Percentiles rank a stretch among this genome's conserved stretches.
Conservation (phyloP, 495 filamentous ascomycete species). For the Talaromyces trachyspermus region DNA sequence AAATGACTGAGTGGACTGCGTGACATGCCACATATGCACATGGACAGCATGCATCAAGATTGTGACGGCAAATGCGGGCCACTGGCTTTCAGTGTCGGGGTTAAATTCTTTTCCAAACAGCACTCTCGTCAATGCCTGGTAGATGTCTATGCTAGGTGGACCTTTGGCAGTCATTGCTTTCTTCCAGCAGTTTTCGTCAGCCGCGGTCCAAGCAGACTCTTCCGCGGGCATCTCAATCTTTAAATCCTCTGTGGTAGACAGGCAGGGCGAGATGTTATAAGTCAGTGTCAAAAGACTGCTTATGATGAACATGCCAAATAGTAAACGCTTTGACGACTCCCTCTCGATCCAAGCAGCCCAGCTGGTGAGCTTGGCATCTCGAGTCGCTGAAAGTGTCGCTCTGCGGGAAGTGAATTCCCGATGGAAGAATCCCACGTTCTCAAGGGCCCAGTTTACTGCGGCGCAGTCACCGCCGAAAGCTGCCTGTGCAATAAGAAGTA, state of each 20-base stretch:
- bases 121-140: slow-evolving; percentile 5
- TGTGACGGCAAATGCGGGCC: slow-evolving; percentile 8
- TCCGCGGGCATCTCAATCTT: slow-evolving; percentile 7
- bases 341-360: slow-evolving; percentile 5
- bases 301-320: slow-evolving; percentile 9
- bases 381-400: neutral
- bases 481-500: slow-evolving; percentile 3
- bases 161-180: slow-evolving; percentile 1
- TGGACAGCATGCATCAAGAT: slow-evolving; percentile 10
- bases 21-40: slow-evolving; percentile 10
- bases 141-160: neutral
- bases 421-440: slow-evolving; percentile 6
- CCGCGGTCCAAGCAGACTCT: slow-evolving; percentile 2
- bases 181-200: slow-evolving; percentile 6
- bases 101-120: slow-evolving; percentile 9
- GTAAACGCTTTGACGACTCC: slow-evolving; percentile 9
- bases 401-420: slow-evolving; percentile 6
- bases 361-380: neutral
- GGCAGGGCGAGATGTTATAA: slow-evolving; percentile 6
- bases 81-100: slow-evolving; percentile 4
- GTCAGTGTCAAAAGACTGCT: slow-evolving; percentile 8
- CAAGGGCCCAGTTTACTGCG: slow-evolving; percentile 6
- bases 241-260: slow-evolving; percentile 8
- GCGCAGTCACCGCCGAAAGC: slow-evolving; percentile 7
- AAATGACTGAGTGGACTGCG: slow-evolving; percentile 10